Conservation (phyloP, 2,329 filamentous ascomycete species). For the Fusarium camptoceras region DNA sequence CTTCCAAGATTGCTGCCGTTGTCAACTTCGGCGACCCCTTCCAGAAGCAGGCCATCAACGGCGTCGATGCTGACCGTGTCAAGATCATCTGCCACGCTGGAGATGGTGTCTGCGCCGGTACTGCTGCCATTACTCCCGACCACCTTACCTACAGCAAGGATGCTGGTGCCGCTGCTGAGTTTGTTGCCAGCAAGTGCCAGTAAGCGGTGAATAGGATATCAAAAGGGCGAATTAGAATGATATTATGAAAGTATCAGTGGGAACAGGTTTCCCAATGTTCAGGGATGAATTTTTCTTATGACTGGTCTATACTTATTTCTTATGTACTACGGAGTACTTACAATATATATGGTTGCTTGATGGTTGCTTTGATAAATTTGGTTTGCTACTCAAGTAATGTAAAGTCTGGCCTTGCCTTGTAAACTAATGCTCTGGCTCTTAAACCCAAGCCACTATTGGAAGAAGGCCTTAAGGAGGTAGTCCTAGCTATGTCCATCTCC, state of each 20-base stretch:
- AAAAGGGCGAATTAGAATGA: not conserved
- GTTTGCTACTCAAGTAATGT: not conserved
- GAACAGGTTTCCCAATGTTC: not conserved
- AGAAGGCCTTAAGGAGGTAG: not conserved
- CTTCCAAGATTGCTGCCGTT: slow-evolving; percentile 46
- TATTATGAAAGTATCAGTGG: not conserved
- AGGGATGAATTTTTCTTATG: not conserved
- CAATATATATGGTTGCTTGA: not conserved
- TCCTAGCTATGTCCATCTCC: not conserved
- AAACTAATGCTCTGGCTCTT: not conserved
- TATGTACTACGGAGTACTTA: not conserved
- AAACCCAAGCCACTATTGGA: not conserved
- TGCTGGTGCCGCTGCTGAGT: slow-evolving; percentile 46
- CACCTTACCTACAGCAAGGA: slow-evolving; percentile 48
- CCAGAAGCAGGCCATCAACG: slow-evolving; percentile 41
- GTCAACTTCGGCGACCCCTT: slow-evolving; percentile 50
- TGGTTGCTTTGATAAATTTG: not conserved
- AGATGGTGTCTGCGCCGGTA: slow-evolving; percentile 50
- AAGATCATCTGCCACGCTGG: slow-evolving; percentile 51
- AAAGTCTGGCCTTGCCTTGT: not conserved
- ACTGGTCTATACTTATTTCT: not conserved
- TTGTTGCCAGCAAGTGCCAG: slow-evolving; percentile 42
- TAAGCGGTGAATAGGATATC: slow-evolving; percentile 1
- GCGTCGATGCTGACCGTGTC: slow-evolving; percentile 32
- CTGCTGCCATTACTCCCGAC: slow-evolving; percentile 42